Evolutionary conservation across 179 eudicot genomes (phyloP), one percentile per base, ranked within the genome.

Genomic region (Drosera spatulata): DNA sequence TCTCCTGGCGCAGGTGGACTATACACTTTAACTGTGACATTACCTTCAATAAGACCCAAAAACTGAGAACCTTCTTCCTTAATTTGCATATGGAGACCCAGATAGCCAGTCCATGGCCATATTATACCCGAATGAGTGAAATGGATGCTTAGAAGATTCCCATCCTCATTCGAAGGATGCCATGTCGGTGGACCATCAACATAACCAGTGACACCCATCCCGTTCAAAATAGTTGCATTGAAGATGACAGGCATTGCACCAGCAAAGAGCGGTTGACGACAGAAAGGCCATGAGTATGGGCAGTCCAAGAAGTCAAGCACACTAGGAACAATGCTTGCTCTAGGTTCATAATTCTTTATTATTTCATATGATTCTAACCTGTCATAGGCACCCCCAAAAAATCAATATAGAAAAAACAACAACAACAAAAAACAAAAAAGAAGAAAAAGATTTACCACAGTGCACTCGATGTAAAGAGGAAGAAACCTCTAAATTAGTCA

Each of bases 41-140:
- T 93, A 47, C 99, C 99, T 66, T 93, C 97, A 59, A 93, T 89
- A 46, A 75, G 75, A 61, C 99, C 99, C 48, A 76, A 72, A 71
- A 89, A 89, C 61, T 81, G 93, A 42, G 87, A 79, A 59, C 95
- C 99, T 81, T 93, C 99, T 39, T 93, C 99, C 68, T 89, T 93
- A 67, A 93, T 85, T 83, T 93, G 99, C 88, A 93, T 81, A 72
- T 86, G 93, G 50, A 93, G 77, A 4, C 95, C 99, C 62, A 93
- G 72, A 66, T 78, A 83, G 56, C 99, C 99, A 55, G 99, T 93
- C 99, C 99, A 93, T 13, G 99, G 99, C 99, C 99, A 93, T 61
- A 93, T 83, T 38, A 93, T 79, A 54, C 89, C 79, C 13, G 99
- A 93, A 75, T 89, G 80, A 60, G 88, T 86, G 41, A 93, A 93